These are phyloP conservation scores for Vigna mungo DNA, from an alignment of 306 rosid species.

Conservation along the genomic window DNA sequence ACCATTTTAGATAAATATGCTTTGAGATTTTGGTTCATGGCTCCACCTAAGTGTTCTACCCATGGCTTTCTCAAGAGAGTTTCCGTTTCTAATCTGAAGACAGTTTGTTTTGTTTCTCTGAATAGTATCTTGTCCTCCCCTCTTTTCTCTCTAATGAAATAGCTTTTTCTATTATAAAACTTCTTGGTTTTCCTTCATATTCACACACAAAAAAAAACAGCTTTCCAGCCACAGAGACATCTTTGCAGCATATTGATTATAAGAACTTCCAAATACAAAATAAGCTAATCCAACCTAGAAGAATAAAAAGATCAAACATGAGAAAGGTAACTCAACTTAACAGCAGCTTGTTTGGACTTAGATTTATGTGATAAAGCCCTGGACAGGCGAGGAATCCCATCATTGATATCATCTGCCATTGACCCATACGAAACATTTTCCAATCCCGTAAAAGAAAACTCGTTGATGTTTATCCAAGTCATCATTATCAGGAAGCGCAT, in stretches of 20 bases:
- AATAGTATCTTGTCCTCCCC: not conserved
- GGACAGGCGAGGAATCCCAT: slow-evolving; percentile 88
- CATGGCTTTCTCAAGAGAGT: not conserved
- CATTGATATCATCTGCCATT: slow-evolving; percentile 68
- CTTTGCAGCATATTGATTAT: not conserved
- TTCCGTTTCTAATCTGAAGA: slow-evolving; percentile 5
- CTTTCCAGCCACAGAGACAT: slow-evolving; percentile 3
- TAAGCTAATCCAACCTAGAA: slow-evolving; percentile 27
- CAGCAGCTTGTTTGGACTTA: slow-evolving; percentile 78
- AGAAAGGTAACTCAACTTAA: slow-evolving; percentile 62
- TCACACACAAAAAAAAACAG: not conserved
- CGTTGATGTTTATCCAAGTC: slow-evolving; percentile 59
- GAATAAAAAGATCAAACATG: slow-evolving; percentile 35
- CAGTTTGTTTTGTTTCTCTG: slow-evolving; percentile 9
- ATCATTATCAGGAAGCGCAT: slow-evolving; percentile 52
- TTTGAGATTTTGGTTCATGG: slow-evolving; percentile 11
- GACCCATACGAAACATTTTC: slow-evolving; percentile 60
- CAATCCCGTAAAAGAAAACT: slow-evolving; percentile 58
- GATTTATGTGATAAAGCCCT: slow-evolving; percentile 76
- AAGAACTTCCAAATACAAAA: not conserved
- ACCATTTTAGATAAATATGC: not conserved
- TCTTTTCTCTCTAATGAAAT: not conserved
- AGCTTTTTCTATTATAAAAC: not conserved
- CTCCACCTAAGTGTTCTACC: slow-evolving; percentile 5
- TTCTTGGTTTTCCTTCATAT: slow-evolving; percentile 17